phyloP scores from a whole-genome alignment of 441 rosid species.

The Corymbia calophylla region DNA sequence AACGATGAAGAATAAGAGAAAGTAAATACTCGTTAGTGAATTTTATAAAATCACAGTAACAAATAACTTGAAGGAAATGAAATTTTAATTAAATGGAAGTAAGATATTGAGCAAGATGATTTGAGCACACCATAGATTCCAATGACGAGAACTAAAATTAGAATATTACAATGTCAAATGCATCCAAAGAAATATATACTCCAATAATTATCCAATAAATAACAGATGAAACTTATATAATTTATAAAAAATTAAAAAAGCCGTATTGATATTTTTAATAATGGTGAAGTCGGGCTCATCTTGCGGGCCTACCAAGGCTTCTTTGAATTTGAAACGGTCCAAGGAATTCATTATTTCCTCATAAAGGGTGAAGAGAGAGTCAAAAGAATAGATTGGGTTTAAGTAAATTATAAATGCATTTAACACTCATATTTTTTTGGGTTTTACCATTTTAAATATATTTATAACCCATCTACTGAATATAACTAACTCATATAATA shows the following conservation, averaged over 20 bases:
- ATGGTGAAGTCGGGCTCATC: background rate
- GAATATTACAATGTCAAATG: background rate
- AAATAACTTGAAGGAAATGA: background rate
- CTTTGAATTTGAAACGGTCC: background rate
- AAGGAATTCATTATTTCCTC: background rate
- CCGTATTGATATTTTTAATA: background rate
- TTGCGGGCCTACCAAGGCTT: background rate
- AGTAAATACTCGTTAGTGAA: background rate
- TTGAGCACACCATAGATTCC: background rate
- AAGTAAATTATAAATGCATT: no score
- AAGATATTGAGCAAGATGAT: no score
- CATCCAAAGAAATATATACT: background rate
- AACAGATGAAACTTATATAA: background rate
- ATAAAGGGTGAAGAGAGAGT: no score
- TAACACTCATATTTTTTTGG: no score
- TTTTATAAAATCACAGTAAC: background rate
- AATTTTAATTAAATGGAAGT: no score
- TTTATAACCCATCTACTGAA: background rate
- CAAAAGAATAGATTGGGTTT: background rate
- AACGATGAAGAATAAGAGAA: no score
- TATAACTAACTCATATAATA: background rate
- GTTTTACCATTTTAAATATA: background rate
- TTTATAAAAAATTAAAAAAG: background rate
- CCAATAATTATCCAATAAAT: no score
- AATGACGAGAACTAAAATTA: background rate